Base-by-base conservation (phyloP, 2,329 filamentous ascomycete genomes). In the Exophiala alcalophila region DNA sequence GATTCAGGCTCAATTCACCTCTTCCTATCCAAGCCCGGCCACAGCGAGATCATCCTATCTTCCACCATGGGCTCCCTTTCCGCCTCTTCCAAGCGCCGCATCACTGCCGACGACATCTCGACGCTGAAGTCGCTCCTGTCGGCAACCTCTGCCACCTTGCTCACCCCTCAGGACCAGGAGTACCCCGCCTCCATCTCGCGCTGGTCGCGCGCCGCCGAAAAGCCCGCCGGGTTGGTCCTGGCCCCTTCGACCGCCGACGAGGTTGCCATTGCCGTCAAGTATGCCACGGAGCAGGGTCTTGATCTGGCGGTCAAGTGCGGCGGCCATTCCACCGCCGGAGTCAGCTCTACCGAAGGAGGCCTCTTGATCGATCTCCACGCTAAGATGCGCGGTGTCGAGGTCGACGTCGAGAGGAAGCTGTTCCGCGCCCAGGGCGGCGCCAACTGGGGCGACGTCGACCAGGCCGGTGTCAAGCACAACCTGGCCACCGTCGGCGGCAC, bases 401-500 rank as follows among this genome's bases (percentile, higher is more conserved):
- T 81, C 12, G 68, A 80, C 39, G 16, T 59, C 0, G 59, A 62
- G 2, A 63, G 61, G 7, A 63, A 69, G 48, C 72, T 68, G 1
- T 66, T 79, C 38, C 65, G 60, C 0, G 72, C 69, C 14, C 69
- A 72, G 42, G 75, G 77, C 18, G 76, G 77, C 5, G 69, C 71
- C 29, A 56, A 67, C 2, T 79, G 77, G 75, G 63, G 61, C 40
- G 72, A 79, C 53, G 70, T 81, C 9, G 77, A 81, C 50, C 60
- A 65, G 4, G 71, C 70, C 0, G 70, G 71, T 0, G 72, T 65
- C 37, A 59, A 69, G 33, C 62, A 76, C 53, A 69, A 69, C 0
- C 67, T 82, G 2, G 78, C 77, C 2, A 77, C 77, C 1, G 74
- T 81, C 0, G 78, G 78, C 6, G 80, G 80, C 2, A 80, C 78